A percentile compares a stretch with the other conserved stretches of the same genome.
phyloP scores from a whole-genome alignment of 352 stramenopile species.

The Blastocystis sp. region DNA sequence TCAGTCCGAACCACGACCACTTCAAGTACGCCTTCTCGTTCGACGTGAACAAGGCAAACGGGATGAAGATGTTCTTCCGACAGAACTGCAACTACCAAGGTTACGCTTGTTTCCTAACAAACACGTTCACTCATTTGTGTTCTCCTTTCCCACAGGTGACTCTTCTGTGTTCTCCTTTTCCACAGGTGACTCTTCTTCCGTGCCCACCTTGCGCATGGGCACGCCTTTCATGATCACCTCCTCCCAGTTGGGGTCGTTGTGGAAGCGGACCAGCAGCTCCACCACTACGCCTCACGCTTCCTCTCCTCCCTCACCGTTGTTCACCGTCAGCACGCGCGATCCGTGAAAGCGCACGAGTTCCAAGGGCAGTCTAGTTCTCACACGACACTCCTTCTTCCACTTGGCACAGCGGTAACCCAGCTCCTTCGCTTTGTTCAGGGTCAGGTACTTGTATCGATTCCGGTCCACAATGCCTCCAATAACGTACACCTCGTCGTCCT shows the following conservation, averaged over 20 bases:
- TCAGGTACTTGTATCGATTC: constrained; percentile 91
- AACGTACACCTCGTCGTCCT: constrained; percentile 89
- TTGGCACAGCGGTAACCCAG: constrained; percentile 89
- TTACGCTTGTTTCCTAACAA: constrained; percentile 52
- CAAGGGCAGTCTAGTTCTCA: constrained; percentile 18
- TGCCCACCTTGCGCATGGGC: constrained; percentile 46
- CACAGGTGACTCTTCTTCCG: not conserved
- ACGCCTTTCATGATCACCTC: constrained; percentile 51
- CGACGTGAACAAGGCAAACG: constrained; percentile 11
- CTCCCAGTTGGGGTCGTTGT: constrained; percentile 31
- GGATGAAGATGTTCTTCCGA: not conserved
- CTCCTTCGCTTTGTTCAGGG: constrained; percentile 87
- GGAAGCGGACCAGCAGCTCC: constrained; percentile 51
- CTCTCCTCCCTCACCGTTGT: constrained; percentile 79
- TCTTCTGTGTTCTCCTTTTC: too few relatives aligned
- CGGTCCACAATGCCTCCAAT: constrained; percentile 95
- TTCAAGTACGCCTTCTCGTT: constrained; percentile 38
- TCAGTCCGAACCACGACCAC: not conserved
- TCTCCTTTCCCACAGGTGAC: too few relatives aligned
- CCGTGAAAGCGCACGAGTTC: constrained; percentile 73
- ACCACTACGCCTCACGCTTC: constrained; percentile 44
- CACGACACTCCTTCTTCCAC: not conserved
- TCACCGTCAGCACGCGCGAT: constrained; percentile 85
- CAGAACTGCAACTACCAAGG: not conserved
- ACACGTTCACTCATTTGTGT: constrained; percentile 32